Conservation (phyloP, 2,329 filamentous ascomycete species). For the Davidsoniella australis region DNA sequence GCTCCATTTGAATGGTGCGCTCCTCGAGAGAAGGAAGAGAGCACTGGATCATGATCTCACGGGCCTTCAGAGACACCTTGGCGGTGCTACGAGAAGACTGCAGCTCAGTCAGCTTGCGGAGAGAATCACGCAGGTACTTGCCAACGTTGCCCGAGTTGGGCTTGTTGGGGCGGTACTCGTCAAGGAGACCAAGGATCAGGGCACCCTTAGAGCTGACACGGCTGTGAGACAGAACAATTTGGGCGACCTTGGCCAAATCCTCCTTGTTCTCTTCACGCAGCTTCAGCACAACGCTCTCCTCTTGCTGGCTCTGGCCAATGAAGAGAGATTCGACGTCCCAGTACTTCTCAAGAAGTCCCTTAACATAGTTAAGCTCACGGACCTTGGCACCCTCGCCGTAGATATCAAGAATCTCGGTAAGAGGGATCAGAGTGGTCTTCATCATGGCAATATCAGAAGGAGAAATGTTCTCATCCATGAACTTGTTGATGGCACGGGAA, state of each 20-base stretch:
- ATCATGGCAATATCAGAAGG: conserved; percentile 57
- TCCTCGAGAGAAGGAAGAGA: conserved; percentile 92
- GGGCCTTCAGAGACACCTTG: conserved; percentile 93
- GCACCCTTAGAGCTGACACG: conserved; percentile 88
- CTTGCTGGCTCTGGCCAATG: conserved; percentile 65
- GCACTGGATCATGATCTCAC: conserved; percentile 93
- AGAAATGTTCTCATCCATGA: conserved; percentile 71
- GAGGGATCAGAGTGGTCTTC: conserved; percentile 53
- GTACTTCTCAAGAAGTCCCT: conserved; percentile 64
- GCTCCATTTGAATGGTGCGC: conserved; percentile 91
- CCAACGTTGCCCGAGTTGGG: conserved; percentile 74
- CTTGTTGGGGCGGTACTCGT: conserved; percentile 89
- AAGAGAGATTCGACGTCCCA: conserved; percentile 74
- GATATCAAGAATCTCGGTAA: conserved; percentile 59
- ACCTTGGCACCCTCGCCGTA: conserved; percentile 81
- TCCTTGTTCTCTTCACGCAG: conserved; percentile 96
- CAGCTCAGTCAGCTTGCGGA: conserved; percentile 79
- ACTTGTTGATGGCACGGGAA: conserved; percentile 67
- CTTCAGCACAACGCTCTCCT: conserved; percentile 84
- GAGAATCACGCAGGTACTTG: conserved; percentile 68
- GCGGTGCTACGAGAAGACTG: conserved; percentile 65
- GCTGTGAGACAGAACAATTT: conserved; percentile 85
- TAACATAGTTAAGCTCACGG: conserved; percentile 74
- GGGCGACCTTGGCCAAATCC: conserved; percentile 66
- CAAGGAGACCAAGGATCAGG: conserved; percentile 74